A percentile compares a stretch with the other conserved stretches of the same genome.
Evolutionary conservation across 306 rosid species (phyloP).

Genomic region (Medicago lupulina): DNA sequence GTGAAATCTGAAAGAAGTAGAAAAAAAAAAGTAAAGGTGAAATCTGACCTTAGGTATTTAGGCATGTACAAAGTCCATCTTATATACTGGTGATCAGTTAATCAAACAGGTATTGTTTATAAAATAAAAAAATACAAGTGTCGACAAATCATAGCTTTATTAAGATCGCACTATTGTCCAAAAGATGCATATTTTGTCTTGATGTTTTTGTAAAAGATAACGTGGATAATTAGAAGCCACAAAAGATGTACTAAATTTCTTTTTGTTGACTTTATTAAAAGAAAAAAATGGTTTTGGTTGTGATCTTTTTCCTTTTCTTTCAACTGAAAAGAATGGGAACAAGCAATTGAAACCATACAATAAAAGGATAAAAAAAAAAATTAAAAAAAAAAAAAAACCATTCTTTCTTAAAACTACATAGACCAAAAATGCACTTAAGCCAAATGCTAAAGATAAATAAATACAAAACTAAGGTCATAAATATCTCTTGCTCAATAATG

Average conservation of each 20-base stretch:
- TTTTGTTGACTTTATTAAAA: neutral
- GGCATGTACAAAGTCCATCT: too few relatives aligned
- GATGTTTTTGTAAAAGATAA: neutral
- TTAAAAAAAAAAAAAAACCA: too few relatives aligned
- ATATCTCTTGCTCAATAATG: neutral
- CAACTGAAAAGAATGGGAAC: neutral
- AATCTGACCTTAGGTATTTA: neutral
- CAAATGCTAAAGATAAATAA: neutral
- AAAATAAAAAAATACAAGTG: too few relatives aligned
- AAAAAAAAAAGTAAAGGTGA: neutral
- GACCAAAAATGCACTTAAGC: neutral
- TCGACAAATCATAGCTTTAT: neutral
- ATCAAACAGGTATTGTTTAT: too few relatives aligned
- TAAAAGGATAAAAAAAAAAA: too few relatives aligned
- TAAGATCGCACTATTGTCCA: neutral
- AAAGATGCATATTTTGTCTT: neutral
- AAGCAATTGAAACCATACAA: neutral
- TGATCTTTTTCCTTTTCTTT: neutral
- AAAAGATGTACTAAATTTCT: neutral
- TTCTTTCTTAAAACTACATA: neutral
- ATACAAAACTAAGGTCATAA: neutral
- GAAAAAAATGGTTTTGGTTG: neutral
- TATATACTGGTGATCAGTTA: too few relatives aligned
- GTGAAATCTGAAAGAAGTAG: neutral
- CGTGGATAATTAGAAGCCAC: constrained; percentile 6